Evolutionary conservation across 345 rosid species (phyloP).

Genomic region (thale cress (Arabidopsis thaliana)): TAIR10.1 NC_003070.9:28940501-28941000

Average conservation of each 20-base stretch:
- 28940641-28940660: background rate
- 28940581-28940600: background rate
- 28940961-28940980: conserved; percentile 85
- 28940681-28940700: background rate
- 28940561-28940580: conserved; percentile 20
- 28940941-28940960: conserved; percentile 52
- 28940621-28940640: background rate
- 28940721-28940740: background rate
- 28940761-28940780: conserved; percentile 20
- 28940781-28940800: conserved; percentile 4
- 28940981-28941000: conserved; percentile 82
- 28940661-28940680: background rate
- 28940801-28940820: background rate
- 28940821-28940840: background rate
- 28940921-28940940: conserved; percentile 44
- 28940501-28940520: background rate
- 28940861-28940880: conserved; percentile 27
- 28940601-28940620: background rate
- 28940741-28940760: background rate
- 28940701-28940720: conserved; percentile 8
- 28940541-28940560: background rate
- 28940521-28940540: background rate
- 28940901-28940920: background rate
- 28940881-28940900: conserved; percentile 30
- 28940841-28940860: conserved; percentile 12